phyloP scores from a whole-genome alignment of 352 stramenopile species.

The Globisporangium paroecandrum region DNA sequence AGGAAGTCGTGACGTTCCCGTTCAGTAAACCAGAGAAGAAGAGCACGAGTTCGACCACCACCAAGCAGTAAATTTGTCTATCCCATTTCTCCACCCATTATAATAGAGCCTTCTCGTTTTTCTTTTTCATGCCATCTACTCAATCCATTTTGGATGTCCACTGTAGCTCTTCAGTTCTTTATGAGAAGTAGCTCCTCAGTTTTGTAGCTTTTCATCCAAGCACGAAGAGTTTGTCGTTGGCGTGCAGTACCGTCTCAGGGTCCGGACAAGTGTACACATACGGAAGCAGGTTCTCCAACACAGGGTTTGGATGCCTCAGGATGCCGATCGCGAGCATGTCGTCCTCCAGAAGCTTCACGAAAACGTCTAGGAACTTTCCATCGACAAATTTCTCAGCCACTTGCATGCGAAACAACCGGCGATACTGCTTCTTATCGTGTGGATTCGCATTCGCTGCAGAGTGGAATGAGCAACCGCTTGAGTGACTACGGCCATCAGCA shows the following conservation, averaged over 20 bases:
- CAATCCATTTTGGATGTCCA: no score
- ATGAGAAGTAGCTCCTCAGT: no score
- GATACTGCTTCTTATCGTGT: neutral
- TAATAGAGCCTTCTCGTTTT: neutral
- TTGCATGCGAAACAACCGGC: slow-evolving; percentile 35
- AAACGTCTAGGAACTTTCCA: slow-evolving; percentile 39
- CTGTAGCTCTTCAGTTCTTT: neutral
- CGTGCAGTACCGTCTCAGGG: slow-evolving; percentile 39
- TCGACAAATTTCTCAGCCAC: slow-evolving; percentile 39
- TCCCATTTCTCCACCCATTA: neutral
- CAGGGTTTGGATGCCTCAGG: slow-evolving; percentile 30
- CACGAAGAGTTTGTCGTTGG: slow-evolving; percentile 54
- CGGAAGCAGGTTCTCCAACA: slow-evolving; percentile 53
- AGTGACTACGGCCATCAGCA: no score
- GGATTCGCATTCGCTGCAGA: neutral
- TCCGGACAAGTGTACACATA: slow-evolving; percentile 66
- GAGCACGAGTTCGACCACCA: neutral
- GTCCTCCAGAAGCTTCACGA: slow-evolving; percentile 37
- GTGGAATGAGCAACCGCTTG: neutral
- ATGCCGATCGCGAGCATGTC: slow-evolving; percentile 53
- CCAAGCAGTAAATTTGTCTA: neutral
- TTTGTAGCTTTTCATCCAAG: slow-evolving; percentile 27
- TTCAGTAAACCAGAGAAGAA: slow-evolving; percentile 15
- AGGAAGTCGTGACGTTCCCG: slow-evolving; percentile 9
- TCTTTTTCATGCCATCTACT: neutral